Evolutionary conservation across 768 basidiomycete genomes (phyloP), one percentile per base, ranked within the genome.

Genomic region (Rhizopogon vinicolor): DNA sequence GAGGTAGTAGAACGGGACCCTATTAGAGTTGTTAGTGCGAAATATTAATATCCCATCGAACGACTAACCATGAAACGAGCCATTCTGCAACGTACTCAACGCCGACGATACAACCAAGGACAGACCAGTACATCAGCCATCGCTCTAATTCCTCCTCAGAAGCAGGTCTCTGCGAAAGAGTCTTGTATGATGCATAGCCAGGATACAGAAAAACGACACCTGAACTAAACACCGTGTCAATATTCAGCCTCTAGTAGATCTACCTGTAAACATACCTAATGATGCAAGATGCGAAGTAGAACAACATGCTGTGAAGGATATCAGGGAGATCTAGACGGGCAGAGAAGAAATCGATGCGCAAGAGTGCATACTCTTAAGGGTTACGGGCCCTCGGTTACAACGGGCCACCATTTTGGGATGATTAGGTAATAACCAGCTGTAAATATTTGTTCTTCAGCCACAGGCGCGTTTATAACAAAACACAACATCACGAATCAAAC

Each of bases 71-170:
- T 58, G 85, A 90, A 31, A 96, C 73, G 14, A 87, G 71, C 91
- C 93, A 95, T 64, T 94, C 93, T 8, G 86, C 87, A 28, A 90
- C 75, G 63, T 88, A 89, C 70, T 97, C 94, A 5, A 91, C 72
- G 4, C 83, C 86, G 14, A 93, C 80, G 63, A 93, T 83, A 65
- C 87, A 89, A 2, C 90, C 89, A 3, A 91, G 79, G 0, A 91
- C 89, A n/a, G 85, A 86, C 94, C 95, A 98, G 64, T 97, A 98
- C 91, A 93, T 95, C 52, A 98, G 79, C 93, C 95, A 97, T 72
- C 93, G 78, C 68, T 97, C 95, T 8, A 95, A 77, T 44, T 93
- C 91, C 50, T 78, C 81, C 63, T 92, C 90, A 0, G 86, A 87
- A 1, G 90, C 89, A 18, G 91, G 91, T n/a, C 91, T 79, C 62